Evolutionary conservation across 768 basidiomycete genomes (phyloP), one percentile per base, ranked within the genome.

Genomic region (Suillus weaverae): DNA sequence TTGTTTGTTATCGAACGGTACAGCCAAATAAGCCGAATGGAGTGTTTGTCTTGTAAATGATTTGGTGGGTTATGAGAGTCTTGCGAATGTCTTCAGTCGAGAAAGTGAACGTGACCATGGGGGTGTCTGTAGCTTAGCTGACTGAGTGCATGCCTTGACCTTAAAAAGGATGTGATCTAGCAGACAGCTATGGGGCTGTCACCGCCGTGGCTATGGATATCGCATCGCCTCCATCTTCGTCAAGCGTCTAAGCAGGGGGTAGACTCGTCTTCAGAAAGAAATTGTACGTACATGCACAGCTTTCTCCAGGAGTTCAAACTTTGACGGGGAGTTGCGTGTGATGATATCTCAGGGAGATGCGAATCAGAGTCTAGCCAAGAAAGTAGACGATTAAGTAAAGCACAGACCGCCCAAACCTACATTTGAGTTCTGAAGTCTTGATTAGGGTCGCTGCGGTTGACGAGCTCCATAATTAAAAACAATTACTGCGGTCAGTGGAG

Each of bases 1-100:
- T 70, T 72, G 57, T 44, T 71, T 76, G 26, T 26, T 26, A 2
- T 63, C 68, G 39, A 39, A 77, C 39, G 50, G 62, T 70, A 9
- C 70, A 62, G 55, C 50, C 22, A 11, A 60, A 61, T 9, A 70
- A 26, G 32, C 43, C 38, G 30, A 57, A 51, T 4, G 65, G 44
- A 10, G 62, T 59, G 3, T 30, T 10, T 36, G 43, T 50, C 55
- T 32, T 65, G 64, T 62, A 62, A 16, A 56, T n/a, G 5, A 62
- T 18, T 50, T 56, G 20, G 20, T 54, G 30, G 61, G 61, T 65
- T 48, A 65, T 65, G 60, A 36, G 46, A 33, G 35, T 61, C 44
- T 62, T 53, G 22, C 61, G 32, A 35, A 62, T 33, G 18, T 62
- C 33, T 20, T 54, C 51, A 32, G 50, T 46, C 1, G 64, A 65